Evolutionary conservation across 768 basidiomycete genomes (phyloP), one percentile per base, ranked within the genome.

Genomic region (Russula abietina): DNA sequence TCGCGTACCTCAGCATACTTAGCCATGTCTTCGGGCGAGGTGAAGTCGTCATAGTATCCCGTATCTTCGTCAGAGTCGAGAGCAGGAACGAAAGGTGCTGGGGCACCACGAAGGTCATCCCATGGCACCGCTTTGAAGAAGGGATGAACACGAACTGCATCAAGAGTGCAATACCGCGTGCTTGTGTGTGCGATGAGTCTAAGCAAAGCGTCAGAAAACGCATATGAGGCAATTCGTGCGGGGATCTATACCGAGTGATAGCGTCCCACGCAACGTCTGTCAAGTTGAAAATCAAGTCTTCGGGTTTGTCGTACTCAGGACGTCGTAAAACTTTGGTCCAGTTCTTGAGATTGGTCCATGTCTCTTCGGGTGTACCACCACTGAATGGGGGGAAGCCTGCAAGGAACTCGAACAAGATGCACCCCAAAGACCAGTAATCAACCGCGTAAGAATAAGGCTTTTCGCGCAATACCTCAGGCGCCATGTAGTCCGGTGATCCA

Each of bases 401-500:
- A 17, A 96, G 79, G 73, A 96, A 95, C 77, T 99, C 97, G 76
- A 98, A 99, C 28, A 99, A 77, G 69, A 99, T 98, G 74, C 97
- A 98, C 7, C 97, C 97, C 9, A 99, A 82, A 1, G 93, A 96
- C 97, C 97, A 98, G 69, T 90, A 98, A 75, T 99, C 97, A 53
- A 98, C 97, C 0, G 92, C 91, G 74, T 89, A 98, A 0, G 89
- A 88, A 75, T 99, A 99, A 0, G 93, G 90, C 74, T 94, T 93
- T 39, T 91, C 96, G 32, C 95, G 85, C 28, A 98, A 82, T 24
- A 98, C 94, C 71, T 93, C 91, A 0, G 91, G 90, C 1, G 97
- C 91, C 97, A 99, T 98, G 75, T 99, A 99, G 74, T 99, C 97
- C 0, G 97, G 96, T 0, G 92, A 95, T 8, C 97, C 97, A 36